phyloP scores from a whole-genome alignment of 2,329 filamentous ascomycete species.

The Blumeria graminis region DNA sequence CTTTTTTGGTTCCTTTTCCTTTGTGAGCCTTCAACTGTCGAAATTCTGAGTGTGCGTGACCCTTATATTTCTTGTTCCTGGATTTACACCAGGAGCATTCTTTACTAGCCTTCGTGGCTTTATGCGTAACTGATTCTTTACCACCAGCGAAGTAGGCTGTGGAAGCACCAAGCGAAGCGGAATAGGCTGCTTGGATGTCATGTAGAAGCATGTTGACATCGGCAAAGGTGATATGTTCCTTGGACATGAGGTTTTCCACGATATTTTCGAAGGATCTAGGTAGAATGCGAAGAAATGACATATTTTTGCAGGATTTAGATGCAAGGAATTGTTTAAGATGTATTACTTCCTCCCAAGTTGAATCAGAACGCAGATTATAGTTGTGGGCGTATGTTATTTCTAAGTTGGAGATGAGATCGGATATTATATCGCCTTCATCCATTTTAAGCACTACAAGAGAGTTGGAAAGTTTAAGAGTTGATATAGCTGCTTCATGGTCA shows the following conservation, averaged over 20 bases:
- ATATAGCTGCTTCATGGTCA: background rate
- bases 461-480: constrained; percentile 1
- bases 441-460: background rate
- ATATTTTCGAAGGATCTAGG: constrained; percentile 1
- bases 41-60: constrained; percentile 1
- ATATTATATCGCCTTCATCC: background rate
- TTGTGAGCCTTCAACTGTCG: background rate
- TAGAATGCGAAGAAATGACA: constrained; percentile 1
- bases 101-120: background rate
- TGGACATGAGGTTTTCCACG: constrained; percentile 1
- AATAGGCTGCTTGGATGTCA: background rate
- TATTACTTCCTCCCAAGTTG: background rate
- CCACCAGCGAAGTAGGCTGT: background rate
- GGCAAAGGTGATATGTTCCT: background rate
- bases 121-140: background rate
- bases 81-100: background rate
- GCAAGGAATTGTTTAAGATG: background rate
- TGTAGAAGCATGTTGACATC: background rate
- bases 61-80: constrained; percentile 1
- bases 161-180: background rate
- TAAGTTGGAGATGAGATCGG: background rate
- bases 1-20: background rate
- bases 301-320: background rate
- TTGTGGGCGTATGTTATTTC: background rate
- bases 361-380: background rate